Evolutionary conservation across 1,284 basidiomycete species (phyloP).

Genomic region (Ustilago crameri): DNA sequence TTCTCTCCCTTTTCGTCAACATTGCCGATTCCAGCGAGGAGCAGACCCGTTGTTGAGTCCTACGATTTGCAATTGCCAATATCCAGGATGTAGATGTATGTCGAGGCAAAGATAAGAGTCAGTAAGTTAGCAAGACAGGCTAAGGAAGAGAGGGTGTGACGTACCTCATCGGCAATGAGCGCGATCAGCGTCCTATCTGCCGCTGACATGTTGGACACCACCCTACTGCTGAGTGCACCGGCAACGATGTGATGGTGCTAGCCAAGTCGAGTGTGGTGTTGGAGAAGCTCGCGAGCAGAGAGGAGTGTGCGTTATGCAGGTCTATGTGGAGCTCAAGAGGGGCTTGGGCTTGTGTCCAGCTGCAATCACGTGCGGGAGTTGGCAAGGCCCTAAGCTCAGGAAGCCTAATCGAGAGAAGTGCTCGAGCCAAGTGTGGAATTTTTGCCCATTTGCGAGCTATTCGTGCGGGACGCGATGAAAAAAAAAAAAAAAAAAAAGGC

Average conservation of each 20-base stretch:
- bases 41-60: conserved; percentile 66
- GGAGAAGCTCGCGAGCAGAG: neutral
- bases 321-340: conserved; percentile 13
- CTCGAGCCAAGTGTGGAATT: conserved; percentile 24
- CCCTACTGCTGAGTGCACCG: no score
- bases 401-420: no score
- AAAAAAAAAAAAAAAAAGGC: no score
- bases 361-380: conserved; percentile 19
- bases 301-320: neutral
- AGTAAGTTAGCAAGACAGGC: neutral
- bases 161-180: conserved; percentile 60
- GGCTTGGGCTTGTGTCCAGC: neutral
- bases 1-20: conserved; percentile 62
- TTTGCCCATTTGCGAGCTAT: neutral
- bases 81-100: neutral
- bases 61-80: conserved; percentile 2
- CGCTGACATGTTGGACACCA: conserved; percentile 36
- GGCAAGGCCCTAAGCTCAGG: neutral
- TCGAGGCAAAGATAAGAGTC: conserved; percentile 3
- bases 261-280: neutral
- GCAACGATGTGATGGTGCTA: neutral
- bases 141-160: conserved; percentile 2
- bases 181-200: conserved; percentile 58
- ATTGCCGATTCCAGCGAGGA: conserved; percentile 67
- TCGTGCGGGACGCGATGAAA: conserved; percentile 15